Base-by-base conservation (phyloP, 345 rosid species). In the Adansonia digitata region DNA sequence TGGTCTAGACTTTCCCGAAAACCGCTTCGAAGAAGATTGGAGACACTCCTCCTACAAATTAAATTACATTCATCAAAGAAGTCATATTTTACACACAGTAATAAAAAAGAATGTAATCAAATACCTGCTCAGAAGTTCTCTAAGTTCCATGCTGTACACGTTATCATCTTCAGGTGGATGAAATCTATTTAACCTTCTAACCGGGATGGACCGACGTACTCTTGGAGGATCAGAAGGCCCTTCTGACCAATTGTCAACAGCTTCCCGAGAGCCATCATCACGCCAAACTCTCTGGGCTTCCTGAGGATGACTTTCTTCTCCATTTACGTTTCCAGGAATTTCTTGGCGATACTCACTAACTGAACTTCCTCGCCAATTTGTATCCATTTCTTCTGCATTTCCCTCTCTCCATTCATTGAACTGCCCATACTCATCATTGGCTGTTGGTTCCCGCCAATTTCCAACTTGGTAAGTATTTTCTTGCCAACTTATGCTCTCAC, bases 1-100 rank as follows among this genome's bases (percentile, higher is more conserved):
- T 93, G 99, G 81, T 96, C 99, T 81, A 96, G 83, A 75, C 97
- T 96, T 88, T 96, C 99, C 55, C 99, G 97, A 87, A 96, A 96
- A 51, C 97, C 97, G 77, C 99, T 96, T 52, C 91, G 91, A 82
- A 96, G 93, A 79, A 96, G 95, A 84, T 92, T 96, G 59, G 99
- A 93, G 78, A 96, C 99, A 56, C 97, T 96, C 83, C 97, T 90
- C 92, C 99, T 93, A 79, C 73, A 85, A 67, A 72, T 57, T 26
- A 51, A 37, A 72, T 73, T 27, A 74, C 4, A 13, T 62, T 46
- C 42, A 43, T 49, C 7, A 72, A 53, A 48, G 31, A 72, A 67
- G 12, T 48, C 10, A 34, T 10, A 52, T 9, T 51, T 39, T 35
- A 68, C 49, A 53, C 74, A 35, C 74, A 3, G 29, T 11, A 18